phyloP scores from a whole-genome alignment of 768 basidiomycete species.

The Suillus clintonianus region DNA sequence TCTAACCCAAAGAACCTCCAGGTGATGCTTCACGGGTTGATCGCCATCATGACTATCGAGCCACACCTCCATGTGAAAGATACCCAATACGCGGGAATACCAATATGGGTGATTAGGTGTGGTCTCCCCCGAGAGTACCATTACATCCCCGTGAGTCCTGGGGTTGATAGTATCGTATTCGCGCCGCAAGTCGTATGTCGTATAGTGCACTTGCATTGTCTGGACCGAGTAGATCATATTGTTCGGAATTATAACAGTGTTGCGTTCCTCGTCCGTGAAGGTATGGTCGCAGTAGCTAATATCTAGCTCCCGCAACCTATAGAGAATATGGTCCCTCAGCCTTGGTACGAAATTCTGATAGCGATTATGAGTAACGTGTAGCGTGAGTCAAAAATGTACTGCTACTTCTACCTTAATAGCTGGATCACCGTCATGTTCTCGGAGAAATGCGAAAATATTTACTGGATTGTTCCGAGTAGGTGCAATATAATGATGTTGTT shows the following conservation, averaged over 20 bases:
- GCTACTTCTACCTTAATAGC: too few species aligned
- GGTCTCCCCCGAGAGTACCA: neutral
- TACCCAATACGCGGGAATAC: conserved; percentile 16
- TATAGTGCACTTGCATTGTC: conserved; percentile 3
- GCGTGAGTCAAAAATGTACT: too few species aligned
- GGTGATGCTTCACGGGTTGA: neutral
- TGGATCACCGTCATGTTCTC: too few species aligned
- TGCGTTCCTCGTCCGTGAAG: neutral
- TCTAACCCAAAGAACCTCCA: conserved; percentile 4
- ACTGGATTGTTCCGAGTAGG: too few species aligned
- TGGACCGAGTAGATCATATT: neutral
- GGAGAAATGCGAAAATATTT: too few species aligned
- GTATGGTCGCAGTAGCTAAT: neutral
- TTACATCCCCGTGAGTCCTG: conserved; percentile 1
- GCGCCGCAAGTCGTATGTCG: neutral
- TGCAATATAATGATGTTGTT: too few species aligned
- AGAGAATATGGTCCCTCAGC: neutral
- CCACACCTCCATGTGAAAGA: conserved; percentile 1
- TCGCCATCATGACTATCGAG: neutral
- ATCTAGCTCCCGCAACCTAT: neutral
- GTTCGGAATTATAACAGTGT: neutral
- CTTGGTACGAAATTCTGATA: neutral
- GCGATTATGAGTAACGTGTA: too few species aligned
- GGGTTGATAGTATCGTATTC: neutral
- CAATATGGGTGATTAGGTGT: conserved; percentile 10